phyloP scores from a whole-genome alignment of 2,329 filamentous ascomycete species.

The Leptodontidium sp. region DNA sequence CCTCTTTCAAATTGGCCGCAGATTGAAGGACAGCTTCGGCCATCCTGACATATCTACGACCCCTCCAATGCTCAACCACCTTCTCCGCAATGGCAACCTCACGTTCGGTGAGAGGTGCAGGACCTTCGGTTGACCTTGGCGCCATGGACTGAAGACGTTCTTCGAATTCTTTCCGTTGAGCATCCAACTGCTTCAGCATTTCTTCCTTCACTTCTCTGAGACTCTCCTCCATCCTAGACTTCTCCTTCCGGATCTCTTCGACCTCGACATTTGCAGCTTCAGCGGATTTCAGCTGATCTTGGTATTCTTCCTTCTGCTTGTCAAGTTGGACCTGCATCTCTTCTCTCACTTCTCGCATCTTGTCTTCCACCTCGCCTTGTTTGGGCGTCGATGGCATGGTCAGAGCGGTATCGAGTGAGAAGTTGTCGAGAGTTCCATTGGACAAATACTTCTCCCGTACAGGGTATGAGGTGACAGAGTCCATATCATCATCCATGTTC shows the following conservation, averaged over 20 bases:
- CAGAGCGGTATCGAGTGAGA: slow-evolving; percentile 91
- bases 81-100: slow-evolving; percentile 76
- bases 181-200: slow-evolving; percentile 85
- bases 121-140: slow-evolving; percentile 55
- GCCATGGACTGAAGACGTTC: slow-evolving; percentile 81
- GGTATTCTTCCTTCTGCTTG: slow-evolving; percentile 83
- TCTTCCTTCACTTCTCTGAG: slow-evolving; percentile 82
- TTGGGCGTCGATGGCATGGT: slow-evolving; percentile 95
- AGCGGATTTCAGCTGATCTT: slow-evolving; percentile 77
- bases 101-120: slow-evolving; percentile 64
- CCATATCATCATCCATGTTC: slow-evolving; percentile 87
- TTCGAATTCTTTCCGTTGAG: slow-evolving; percentile 86
- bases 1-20: slow-evolving; percentile 89
- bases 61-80: slow-evolving; percentile 78
- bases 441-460: slow-evolving; percentile 95
- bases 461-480: slow-evolving; percentile 88
- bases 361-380: slow-evolving; percentile 78
- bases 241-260: slow-evolving; percentile 85
- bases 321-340: slow-evolving; percentile 86
- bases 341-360: slow-evolving; percentile 76
- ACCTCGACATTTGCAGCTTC: slow-evolving; percentile 80
- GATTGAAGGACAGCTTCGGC: slow-evolving; percentile 90
- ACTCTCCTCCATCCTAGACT: slow-evolving; percentile 83
- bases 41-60: slow-evolving; percentile 90
- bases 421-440: slow-evolving; percentile 92